Evolutionary conservation across 2,329 filamentous ascomycete genomes (phyloP), one percentile per base, ranked within the genome.

Genomic region (Botrytis sinoallii): DNA sequence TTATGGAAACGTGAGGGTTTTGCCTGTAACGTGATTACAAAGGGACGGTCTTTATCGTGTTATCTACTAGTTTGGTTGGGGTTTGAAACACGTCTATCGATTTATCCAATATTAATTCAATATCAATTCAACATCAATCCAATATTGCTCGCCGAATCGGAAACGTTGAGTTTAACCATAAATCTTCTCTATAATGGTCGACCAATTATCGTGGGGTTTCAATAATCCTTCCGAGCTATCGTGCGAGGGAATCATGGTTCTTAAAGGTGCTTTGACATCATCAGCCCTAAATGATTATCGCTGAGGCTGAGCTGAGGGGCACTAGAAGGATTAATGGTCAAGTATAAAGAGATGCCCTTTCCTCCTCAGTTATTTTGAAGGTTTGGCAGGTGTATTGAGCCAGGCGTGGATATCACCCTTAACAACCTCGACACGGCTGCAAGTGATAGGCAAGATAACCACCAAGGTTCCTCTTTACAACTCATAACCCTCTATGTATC

Each of bases 1-100:
- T 72, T 72, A 59, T 55, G 63, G 65, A 72, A 67, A 38, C 10
- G 32, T 44, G 40, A 64, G 60, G 70, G 70, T 52, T 35, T 72
- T 72, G 40, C 29, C 16, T 59, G 42, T 68, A 64, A 44, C 20
- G 70, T 72, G 69, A 71, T 61, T 48, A 57, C 14, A 10, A 63
- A 42, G 60, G 60, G 42, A 29, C 9, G 40, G 16, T 18, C 16
- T 38, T 68, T 44, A 69, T 69, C n/a, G 66, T 68, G 48, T 57
- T 68, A 46, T 61, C 29, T n/a, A 52, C 61, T n/a, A 32, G 20
- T 60, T 70, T 71, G 46, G 70, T 71, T 67, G 60, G 60, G 42
- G 42, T 35, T 29, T 72, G 61, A 67, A 72, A 55, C 46, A 42
- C 20, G 40, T 68, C 70, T 48, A 68, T 72, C 44, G 18, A 52